A percentile compares a stretch with the other conserved stretches of the same genome.
These are phyloP conservation scores for Pseudocercospora vitis DNA, from an alignment of 2,329 filamentous ascomycete genomes.

Conservation along the genomic window DNA sequence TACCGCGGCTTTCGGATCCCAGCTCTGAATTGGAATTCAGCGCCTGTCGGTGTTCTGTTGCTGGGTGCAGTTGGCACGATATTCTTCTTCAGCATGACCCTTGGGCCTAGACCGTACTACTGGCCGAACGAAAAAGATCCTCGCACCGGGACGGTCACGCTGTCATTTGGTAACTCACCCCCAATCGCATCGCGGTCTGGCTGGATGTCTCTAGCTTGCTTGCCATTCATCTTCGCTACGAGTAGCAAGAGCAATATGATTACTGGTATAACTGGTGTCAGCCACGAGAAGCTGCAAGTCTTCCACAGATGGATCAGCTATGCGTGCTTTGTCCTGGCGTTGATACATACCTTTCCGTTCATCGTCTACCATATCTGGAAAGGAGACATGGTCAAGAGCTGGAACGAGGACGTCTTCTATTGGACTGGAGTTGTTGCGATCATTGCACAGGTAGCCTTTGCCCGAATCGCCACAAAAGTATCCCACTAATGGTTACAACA, in stretches of 20 bases:
- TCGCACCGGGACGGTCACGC: slow-evolving; percentile 15
- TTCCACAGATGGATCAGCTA: slow-evolving; percentile 57
- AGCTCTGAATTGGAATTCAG: slow-evolving; percentile 44
- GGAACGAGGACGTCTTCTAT: slow-evolving; percentile 50
- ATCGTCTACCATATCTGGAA: slow-evolving; percentile 53
- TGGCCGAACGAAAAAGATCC: slow-evolving; percentile 15
- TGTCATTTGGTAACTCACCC: slow-evolving; percentile 51
- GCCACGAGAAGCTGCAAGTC: slow-evolving; percentile 58
- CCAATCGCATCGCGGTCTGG: slow-evolving; percentile 55
- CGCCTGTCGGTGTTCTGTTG: slow-evolving; percentile 47
- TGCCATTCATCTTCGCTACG: slow-evolving; percentile 51
- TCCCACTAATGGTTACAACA: too few relatives aligned
- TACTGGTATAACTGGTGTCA: slow-evolving; percentile 54
- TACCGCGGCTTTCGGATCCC: slow-evolving; percentile 43
- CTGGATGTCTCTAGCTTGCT: slow-evolving; percentile 53
- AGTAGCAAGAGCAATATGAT: slow-evolving; percentile 57
- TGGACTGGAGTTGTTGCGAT: slow-evolving; percentile 59
- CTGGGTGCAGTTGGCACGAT: slow-evolving; percentile 44
- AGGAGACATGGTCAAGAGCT: slow-evolving; percentile 51
- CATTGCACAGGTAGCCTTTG: slow-evolving; percentile 53
- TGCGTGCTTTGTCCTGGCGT: slow-evolving; percentile 57
- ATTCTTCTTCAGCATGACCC: slow-evolving; percentile 48
- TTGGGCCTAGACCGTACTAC: slow-evolving; percentile 53
- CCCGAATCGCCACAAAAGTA: too few relatives aligned
- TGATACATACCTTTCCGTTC: slow-evolving; percentile 62